phyloP scores from a whole-genome alignment of 148 eudicot genomes.

The Rhododendron griersonianum region DNA sequence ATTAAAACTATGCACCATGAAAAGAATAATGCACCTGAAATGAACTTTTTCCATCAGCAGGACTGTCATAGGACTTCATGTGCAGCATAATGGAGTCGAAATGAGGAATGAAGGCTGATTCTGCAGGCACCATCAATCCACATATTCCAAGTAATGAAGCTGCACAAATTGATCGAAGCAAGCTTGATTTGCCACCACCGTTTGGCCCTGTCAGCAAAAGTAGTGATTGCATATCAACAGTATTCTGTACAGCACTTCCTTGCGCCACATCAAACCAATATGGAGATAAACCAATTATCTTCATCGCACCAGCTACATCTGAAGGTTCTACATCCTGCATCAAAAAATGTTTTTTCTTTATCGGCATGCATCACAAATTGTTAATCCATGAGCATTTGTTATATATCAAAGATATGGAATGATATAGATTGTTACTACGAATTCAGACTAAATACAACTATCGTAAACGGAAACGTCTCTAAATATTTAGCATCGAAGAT shows the following conservation, averaged over 20 bases:
- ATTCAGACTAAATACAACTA: not conserved
- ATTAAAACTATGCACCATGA: not conserved
- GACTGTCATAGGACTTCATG: conserved; percentile 98
- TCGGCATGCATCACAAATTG: not conserved
- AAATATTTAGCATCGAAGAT: not conserved
- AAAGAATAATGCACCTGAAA: conserved; percentile 64
- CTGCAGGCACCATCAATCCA: conserved; percentile 97
- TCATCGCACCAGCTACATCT: conserved; percentile 46
- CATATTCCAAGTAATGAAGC: conserved; percentile 93
- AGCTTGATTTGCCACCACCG: conserved; percentile 98
- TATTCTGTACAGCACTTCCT: conserved; percentile 76
- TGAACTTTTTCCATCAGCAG: conserved; percentile 97
- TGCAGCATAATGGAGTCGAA: conserved; percentile 90
- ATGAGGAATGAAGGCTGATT: conserved; percentile 83
- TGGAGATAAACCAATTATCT: conserved; percentile 74
- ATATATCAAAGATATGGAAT: not conserved
- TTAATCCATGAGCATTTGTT: not conserved
- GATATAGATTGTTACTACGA: not conserved
- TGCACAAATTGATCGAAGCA: conserved; percentile 89
- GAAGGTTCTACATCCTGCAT: conserved; percentile 40
- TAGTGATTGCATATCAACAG: conserved; percentile 75
- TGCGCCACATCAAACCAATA: conserved; percentile 90
- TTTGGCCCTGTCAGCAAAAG: conserved; percentile 95
- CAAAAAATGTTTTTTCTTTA: not conserved
- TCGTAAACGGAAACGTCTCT: not conserved